These are phyloP conservation scores for Apiotrichum gamsii DNA, from an alignment of 1,284 basidiomycete species.

Conservation along the genomic window DNA sequence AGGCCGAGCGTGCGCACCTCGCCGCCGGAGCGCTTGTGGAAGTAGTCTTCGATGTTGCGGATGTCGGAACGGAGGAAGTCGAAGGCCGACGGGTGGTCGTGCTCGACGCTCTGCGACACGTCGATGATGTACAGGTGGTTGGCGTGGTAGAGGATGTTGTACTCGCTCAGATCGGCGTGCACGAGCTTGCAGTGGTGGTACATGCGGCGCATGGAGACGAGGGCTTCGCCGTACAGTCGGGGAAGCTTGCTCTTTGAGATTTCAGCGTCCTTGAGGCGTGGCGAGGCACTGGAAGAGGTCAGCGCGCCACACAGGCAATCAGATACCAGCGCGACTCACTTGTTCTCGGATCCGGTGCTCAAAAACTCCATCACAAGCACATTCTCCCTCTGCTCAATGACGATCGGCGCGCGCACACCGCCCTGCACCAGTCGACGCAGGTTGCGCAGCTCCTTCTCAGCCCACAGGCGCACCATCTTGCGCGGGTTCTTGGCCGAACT, in stretches of 20 bases:
- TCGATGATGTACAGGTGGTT: conserved; percentile 88
- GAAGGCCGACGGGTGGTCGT: conserved; percentile 92
- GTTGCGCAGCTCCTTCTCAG: conserved; percentile 98
- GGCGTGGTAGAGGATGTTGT: conserved; percentile 77
- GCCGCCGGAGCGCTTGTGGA: conserved; percentile 59
- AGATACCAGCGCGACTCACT: too few species aligned
- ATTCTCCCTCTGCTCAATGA: conserved; percentile 90
- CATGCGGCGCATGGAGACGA: conserved; percentile 74
- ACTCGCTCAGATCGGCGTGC: conserved; percentile 96
- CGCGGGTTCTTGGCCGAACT: conserved; percentile 79
- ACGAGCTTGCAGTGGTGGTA: conserved; percentile 89
- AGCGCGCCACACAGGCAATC: too few species aligned
- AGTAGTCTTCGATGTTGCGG: conserved; percentile 89
- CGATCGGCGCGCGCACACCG: conserved; percentile 78
- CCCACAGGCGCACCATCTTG: conserved; percentile 99
- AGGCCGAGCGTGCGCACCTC: conserved; percentile 70
- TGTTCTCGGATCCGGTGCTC: too few species aligned
- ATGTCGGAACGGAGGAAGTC: conserved; percentile 93
- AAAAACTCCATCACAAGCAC: conserved; percentile 95
- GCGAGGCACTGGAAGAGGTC: conserved; percentile 62
- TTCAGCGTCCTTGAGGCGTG: conserved; percentile 80
- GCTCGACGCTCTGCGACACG: conserved; percentile 96
- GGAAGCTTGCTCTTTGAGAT: conserved; percentile 48
- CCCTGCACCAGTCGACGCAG: conserved; percentile 74
- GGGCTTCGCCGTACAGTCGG: conserved; percentile 70